Base-by-base conservation (phyloP, 2,329 filamentous ascomycete genomes). In the Ustilaginoidea virens region DNA sequence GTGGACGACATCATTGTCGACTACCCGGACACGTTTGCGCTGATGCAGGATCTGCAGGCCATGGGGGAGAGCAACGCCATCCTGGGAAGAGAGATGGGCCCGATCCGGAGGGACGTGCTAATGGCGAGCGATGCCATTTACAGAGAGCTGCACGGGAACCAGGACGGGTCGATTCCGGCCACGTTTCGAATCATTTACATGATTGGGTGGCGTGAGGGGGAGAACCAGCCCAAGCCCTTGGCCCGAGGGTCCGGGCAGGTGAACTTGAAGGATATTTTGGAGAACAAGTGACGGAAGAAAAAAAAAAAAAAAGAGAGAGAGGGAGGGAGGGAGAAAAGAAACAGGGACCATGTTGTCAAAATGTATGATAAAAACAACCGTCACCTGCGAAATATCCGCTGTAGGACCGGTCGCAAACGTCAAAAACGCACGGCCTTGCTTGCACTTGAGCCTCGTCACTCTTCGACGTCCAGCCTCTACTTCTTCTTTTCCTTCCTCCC, bases 11-110 rank as follows among this genome's bases (percentile, higher is more conserved):
- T 98, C 28, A 73, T 96, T 17, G 83, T 98, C 17, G 85, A 93
- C 50, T 98, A 85, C 47, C 90, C 90, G 0, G 74, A 87, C 53
- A 79, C 69, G 0, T 93, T 93, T 56, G 74, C 83, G 2, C 60
- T 98, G 31, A 93, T 98, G 86, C 68, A 76, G 42, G 90, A 98
- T 52, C 58, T 98, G 32, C 87, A 96, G 52, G 78, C 81, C 15
- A 98, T 98, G 90, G 90, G 86, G 7, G 92, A 98, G 60, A 76
- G 70, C 34, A 98, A 92, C 50, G 87, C 86, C 2, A 76, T 93
- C 15, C 48, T 93, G 22, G 74, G 80, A n/a, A 68, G 87, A 26
- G 82, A 93, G 52, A 74, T 79, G 58, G 81, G 81, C 0, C 58
- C 72, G 4, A 74, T 98, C 9, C 66, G 69, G 20, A 68, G 79